A percentile compares a stretch with the other conserved stretches of the same genome.
Evolutionary conservation across 1,284 basidiomycete genomes (phyloP).

Genomic region (Thelephora terrestris): DNA sequence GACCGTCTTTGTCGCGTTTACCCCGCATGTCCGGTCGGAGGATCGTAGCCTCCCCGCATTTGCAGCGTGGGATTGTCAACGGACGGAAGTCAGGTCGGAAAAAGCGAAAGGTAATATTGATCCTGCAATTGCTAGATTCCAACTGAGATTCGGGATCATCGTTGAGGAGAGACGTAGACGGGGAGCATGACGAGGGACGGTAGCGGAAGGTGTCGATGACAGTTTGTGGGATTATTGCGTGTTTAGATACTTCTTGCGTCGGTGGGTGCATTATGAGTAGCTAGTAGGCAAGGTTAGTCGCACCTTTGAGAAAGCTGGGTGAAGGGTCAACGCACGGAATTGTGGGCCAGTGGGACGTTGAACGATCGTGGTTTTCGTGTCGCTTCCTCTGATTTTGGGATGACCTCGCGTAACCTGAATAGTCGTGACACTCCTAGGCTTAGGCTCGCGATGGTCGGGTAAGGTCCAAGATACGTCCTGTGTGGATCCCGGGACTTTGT

Average conservation of each 20-base stretch:
- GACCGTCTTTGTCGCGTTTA: constrained; percentile 1
- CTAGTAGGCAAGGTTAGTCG: constrained; percentile 24
- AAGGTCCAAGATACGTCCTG: constrained; percentile 75
- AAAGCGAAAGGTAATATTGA: constrained; percentile 87
- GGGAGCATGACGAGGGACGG: constrained; percentile 28
- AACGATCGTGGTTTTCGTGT: constrained; percentile 62
- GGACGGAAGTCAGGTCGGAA: constrained; percentile 81
- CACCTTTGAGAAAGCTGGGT: constrained; percentile 1
- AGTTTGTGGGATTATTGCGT: constrained; percentile 66
- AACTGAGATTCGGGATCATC: constrained; percentile 14
- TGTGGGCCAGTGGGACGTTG: constrained; percentile 77
- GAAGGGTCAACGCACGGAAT: constrained; percentile 48
- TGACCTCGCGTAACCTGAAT: constrained; percentile 71
- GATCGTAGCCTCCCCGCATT: constrained; percentile 71
- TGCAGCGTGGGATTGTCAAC: constrained; percentile 57
- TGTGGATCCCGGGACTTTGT: constrained; percentile 15
- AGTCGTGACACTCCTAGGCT: constrained; percentile 73
- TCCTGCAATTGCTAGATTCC: constrained; percentile 52
- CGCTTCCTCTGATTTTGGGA: constrained; percentile 47
- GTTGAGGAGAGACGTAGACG: too few species aligned
- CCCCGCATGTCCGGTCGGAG: constrained; percentile 74
- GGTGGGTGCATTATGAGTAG: constrained; percentile 89
- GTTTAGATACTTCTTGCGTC: constrained; percentile 85
- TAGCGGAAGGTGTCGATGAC: constrained; percentile 73
- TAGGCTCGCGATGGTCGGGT: constrained; percentile 86